phyloP scores from a whole-genome alignment of 805 yeast genomes.

The Lachancea thermotolerans region DNA sequence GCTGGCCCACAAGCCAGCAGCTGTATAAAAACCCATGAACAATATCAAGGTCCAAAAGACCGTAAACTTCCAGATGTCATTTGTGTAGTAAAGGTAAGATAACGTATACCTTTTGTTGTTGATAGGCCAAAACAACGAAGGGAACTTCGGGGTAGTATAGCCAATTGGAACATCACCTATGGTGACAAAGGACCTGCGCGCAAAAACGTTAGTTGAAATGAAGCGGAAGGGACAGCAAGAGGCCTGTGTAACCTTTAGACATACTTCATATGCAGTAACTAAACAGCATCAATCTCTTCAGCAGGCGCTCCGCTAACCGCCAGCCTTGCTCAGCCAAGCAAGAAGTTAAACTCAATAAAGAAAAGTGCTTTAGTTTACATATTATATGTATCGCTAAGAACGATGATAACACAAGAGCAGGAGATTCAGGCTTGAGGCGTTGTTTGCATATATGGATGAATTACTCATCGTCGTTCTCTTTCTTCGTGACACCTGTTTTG shows the following conservation, averaged over 20 bases:
- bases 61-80: slow-evolving; percentile 79
- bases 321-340: no score
- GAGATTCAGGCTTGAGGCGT: no score
- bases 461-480: slow-evolving; percentile 42
- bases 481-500: slow-evolving; percentile 60
- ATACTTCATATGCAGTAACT: slow-evolving; percentile 3
- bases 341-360: no score
- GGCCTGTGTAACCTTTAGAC: not conserved
- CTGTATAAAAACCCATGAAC: slow-evolving; percentile 52
- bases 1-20: slow-evolving; percentile 60
- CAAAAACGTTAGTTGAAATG: not conserved
- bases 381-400: slow-evolving; percentile 1
- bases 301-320: no score
- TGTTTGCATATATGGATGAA: no score
- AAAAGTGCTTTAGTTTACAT: slow-evolving; percentile 1
- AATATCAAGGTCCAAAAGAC: slow-evolving; percentile 73
- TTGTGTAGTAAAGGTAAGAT: slow-evolving; percentile 58
- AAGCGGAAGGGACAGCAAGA: no score
- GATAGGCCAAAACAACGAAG: slow-evolving; percentile 72
- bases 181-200: slow-evolving; percentile 34
- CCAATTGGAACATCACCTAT: slow-evolving; percentile 67
- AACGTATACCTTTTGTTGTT: slow-evolving; percentile 31
- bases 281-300: not conserved
- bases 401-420: not conserved
- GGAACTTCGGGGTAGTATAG: slow-evolving; percentile 71